A percentile compares a stretch with the other conserved stretches of the same genome.
These are phyloP conservation scores for Tricholoma saponaceum DNA, from an alignment of 768 basidiomycete species.

Conservation along the genomic window DNA sequence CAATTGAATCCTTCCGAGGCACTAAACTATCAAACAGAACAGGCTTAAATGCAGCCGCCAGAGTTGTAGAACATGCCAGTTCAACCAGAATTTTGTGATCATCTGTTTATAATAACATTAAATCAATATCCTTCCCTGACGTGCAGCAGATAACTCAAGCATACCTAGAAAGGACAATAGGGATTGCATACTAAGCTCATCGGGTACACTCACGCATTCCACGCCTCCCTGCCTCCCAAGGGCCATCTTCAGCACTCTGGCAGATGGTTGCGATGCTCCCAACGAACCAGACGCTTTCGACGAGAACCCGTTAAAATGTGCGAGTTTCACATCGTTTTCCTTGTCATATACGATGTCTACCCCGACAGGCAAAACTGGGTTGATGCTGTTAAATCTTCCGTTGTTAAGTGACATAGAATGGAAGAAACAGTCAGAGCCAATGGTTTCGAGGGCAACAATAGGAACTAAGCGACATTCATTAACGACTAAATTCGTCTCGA, in stretches of 20 bases:
- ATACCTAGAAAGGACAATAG: conserved; percentile 55
- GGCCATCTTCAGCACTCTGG: conserved; percentile 61
- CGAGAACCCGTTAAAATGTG: conserved; percentile 51
- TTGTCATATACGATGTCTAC: conserved; percentile 37
- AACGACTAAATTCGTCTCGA: background rate
- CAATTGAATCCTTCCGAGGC: conserved; percentile 24
- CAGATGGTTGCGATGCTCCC: conserved; percentile 63
- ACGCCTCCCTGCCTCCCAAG: conserved; percentile 55
- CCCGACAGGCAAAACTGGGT: conserved; percentile 34
- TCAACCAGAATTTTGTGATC: conserved; percentile 76
- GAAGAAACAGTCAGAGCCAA: conserved; percentile 72
- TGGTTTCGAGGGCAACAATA: conserved; percentile 64
- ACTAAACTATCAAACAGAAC: conserved; percentile 51
- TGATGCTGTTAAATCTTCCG: conserved; percentile 26
- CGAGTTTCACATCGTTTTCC: conserved; percentile 46
- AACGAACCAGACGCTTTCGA: conserved; percentile 67
- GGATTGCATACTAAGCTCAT: conserved; percentile 66
- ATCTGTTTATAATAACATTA: conserved; percentile 34
- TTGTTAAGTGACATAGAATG: conserved; percentile 60
- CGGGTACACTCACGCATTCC: conserved; percentile 57
- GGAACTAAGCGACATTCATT: conserved; percentile 39
- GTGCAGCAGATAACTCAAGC: conserved; percentile 12
- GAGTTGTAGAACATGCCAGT: conserved; percentile 67
- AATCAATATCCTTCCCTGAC: background rate
- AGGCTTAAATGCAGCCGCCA: conserved; percentile 60